Base-by-base conservation (phyloP, 192 early-diverging fungal species). In the Linnemannia exigua region DNA sequence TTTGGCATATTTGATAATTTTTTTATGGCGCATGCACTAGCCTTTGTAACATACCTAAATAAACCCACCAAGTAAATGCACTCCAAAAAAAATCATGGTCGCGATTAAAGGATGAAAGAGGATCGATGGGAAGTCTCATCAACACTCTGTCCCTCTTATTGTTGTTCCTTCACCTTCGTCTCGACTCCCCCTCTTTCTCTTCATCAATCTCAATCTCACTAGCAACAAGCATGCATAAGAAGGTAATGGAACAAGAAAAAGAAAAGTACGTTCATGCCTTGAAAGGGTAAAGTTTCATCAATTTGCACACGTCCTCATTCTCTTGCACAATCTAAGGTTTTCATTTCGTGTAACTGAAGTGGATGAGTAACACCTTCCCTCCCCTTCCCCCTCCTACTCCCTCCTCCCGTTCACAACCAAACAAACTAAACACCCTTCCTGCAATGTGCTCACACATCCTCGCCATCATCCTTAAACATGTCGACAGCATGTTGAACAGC, bases 401-500 rank as follows among this genome's bases (percentile, higher is more conserved):
- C 9, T 9, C 9, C 3, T 44, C 41, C 41, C n/a, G n/a, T n/a
- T n/a, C n/a, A n/a, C n/a, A 44, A 44, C 9, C 37, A 22, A 41
- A 36, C 17, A 67, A 36, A 67, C 35, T n/a, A 20, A 35, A 35
- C 31, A 15, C 31, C 63, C 63, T n/a, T n/a, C n/a, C n/a, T n/a
- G n/a, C 3, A 35, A 28, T 25, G 48, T 22, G 33, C 67, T 47
- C 74, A 86, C 38, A 80, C 75, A 51, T 86, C 84, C 47, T 86
- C 84, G 28, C 84, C 84, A 50, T 86, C 84, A 22, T 80, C 74
- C 25, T 77, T 79, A 20, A 86, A 86, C 78, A 86, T 79, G 33
- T 93, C 90, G 37, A 93, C 84, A 70, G 90, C 91, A 82, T 93
- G 91, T 36, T 89, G 78, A 9, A 93, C 80, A 48, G 87, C 84